Conservation (phyloP, 352 stramenopile species). For the Achlya hypogyna region DNA sequence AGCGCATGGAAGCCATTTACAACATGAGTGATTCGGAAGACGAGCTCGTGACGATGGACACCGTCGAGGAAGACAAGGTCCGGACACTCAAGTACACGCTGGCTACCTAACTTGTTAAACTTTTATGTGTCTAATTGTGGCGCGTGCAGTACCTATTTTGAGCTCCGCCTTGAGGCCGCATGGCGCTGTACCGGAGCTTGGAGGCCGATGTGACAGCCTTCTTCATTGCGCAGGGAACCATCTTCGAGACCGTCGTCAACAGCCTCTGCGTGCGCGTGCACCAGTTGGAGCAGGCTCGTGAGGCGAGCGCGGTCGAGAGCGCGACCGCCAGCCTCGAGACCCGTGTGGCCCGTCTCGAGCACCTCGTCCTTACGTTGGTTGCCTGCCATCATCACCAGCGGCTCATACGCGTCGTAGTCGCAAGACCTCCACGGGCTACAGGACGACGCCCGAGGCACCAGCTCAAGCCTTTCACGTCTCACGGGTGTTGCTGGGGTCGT, state of each 20-base stretch:
- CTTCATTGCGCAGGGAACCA: slow-evolving; percentile 7
- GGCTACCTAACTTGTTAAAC: background rate
- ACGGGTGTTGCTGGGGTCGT: too few relatives aligned
- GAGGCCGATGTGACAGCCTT: slow-evolving; percentile 11
- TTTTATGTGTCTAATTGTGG: background rate
- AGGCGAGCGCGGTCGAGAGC: too few relatives aligned
- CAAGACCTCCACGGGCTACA: too few relatives aligned
- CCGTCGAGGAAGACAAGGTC: slow-evolving; percentile 6
- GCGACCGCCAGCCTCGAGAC: background rate
- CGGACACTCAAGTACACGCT: slow-evolving; percentile 1
- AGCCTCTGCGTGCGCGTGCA: background rate
- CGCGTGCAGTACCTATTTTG: background rate
- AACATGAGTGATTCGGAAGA: slow-evolving; percentile 80
- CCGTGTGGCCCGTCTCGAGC: background rate
- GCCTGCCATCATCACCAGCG: too few relatives aligned
- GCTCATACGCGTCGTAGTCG: too few relatives aligned
- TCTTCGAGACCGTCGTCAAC: slow-evolving; percentile 6
- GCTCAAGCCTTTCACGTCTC: too few relatives aligned
- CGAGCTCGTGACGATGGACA: slow-evolving; percentile 40
- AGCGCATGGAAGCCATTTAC: slow-evolving; percentile 64
- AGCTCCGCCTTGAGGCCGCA: too few relatives aligned
- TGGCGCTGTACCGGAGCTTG: slow-evolving; percentile 12
- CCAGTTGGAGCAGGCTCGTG: background rate
- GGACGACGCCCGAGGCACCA: too few relatives aligned
- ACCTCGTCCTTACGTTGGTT: too few relatives aligned